Evolutionary conservation across 2,329 filamentous ascomycete genomes (phyloP).

Genomic region (Xenoacremonium recifei): DNA sequence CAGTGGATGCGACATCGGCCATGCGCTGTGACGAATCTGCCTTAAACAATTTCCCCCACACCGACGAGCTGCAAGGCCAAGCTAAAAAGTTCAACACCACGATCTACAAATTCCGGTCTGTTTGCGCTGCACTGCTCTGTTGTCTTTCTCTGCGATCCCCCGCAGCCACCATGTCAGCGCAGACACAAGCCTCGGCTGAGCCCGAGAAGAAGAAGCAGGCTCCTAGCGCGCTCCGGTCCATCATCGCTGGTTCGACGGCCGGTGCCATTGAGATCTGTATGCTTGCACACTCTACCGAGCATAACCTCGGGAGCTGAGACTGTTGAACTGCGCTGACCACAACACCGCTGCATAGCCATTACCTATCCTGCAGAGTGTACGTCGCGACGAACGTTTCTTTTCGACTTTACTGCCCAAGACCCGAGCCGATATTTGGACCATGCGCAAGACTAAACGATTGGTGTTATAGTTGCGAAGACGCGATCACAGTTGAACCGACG

Average conservation of each 20-base stretch:
- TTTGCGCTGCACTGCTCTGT: too few species aligned
- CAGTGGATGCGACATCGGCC: too few species aligned
- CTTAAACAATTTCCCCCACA: too few species aligned
- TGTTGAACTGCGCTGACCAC: slow-evolving; percentile 20
- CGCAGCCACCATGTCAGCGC: slow-evolving; percentile 32
- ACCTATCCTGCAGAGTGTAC: slow-evolving; percentile 93
- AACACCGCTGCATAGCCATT: slow-evolving; percentile 60
- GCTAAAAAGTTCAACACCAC: too few species aligned
- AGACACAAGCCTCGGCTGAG: slow-evolving; percentile 19
- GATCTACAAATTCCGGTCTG: too few species aligned
- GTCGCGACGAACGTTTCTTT: too few species aligned
- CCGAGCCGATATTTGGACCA: background rate
- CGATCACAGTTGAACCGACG: slow-evolving; percentile 88
- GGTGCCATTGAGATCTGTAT: slow-evolving; percentile 91
- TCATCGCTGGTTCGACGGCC: slow-evolving; percentile 89
- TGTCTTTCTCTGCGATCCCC: too few species aligned
- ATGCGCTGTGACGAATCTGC: too few species aligned
- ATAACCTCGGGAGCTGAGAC: background rate
- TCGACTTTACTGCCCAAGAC: too few species aligned
- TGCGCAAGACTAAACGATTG: background rate
- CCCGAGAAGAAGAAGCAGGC: slow-evolving; percentile 36
- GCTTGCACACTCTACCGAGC: slow-evolving; percentile 15
- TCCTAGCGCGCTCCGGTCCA: slow-evolving; percentile 82
- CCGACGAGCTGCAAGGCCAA: too few species aligned
- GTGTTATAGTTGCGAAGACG: slow-evolving; percentile 78